Evolutionary conservation across 2,329 filamentous ascomycete species (phyloP), one percentile per base, ranked within the genome.

Genomic region (Didymella sp.): DNA sequence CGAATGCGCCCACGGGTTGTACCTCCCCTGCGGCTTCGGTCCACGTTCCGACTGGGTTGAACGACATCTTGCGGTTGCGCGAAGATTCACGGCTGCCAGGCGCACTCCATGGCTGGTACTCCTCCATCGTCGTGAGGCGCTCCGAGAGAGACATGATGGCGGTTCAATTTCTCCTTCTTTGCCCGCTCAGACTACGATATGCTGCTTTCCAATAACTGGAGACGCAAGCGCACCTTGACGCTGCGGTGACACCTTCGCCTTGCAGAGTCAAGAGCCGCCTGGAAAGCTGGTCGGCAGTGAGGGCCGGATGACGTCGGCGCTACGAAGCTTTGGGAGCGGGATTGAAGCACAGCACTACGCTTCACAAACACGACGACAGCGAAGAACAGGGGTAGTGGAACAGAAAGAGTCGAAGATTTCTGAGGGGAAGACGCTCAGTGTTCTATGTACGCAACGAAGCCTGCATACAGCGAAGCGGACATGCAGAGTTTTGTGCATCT

Each of bases 11-110:
- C 15, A 79, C 71, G 2, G 67, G 66, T 8, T 78, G 74, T 61
- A 79, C 74, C 59, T 79, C 76, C 17, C 73, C 70, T 13, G 72
- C 68, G 3, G 68, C 62, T 11, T 75, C 73, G 2, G 78, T 75
- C 80, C 80, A 82, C 53, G 75, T 74, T 49, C 76, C 79, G 2
- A 81, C 76, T 11, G 80, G 80, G 54, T 82, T 80, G 74, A 81
- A 82, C 60, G 76, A 79, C 58, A 82, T 76, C 67, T 81, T 82
- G 40, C 79, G 73, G 35, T 79, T 73, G 56, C 79, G 66, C 22
- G 67, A 68, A 48, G 64, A 66, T 40, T 71, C 71, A 22, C 74
- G 74, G 52, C 74, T 76, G 33, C 68, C 63, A 35, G 73, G 72
- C 62, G 73, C 63, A 56, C 78, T 70, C 73, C 75, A 77, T 44